Conservation (phyloP, 1,139 yeast species). For the Arxiozyma telluris region DNA sequence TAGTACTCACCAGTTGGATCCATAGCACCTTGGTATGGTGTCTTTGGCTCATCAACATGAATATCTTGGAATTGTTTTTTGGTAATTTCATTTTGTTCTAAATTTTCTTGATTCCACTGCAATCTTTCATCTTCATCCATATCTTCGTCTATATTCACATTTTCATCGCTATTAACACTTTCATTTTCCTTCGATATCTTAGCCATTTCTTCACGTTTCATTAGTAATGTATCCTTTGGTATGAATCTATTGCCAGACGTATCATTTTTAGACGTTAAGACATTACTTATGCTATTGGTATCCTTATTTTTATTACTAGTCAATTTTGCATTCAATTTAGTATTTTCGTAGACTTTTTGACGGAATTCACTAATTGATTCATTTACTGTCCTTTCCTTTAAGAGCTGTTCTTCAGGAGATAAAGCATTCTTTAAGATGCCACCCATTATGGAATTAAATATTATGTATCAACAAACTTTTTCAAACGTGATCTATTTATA, state of each 20-base stretch:
- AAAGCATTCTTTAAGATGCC: slow-evolving; percentile 36
- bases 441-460: slow-evolving; percentile 23
- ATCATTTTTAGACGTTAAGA: not conserved
- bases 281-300: not conserved
- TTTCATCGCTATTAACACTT: not conserved
- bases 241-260: not conserved
- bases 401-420: slow-evolving; percentile 16
- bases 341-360: slow-evolving; percentile 41
- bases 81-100: slow-evolving; percentile 48
- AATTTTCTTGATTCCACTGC: slow-evolving; percentile 64
- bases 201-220: slow-evolving; percentile 16
- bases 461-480: not conserved
- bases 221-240: slow-evolving; percentile 26
- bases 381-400: not conserved
- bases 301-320: slow-evolving; percentile 14
- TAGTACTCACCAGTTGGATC: slow-evolving; percentile 81
- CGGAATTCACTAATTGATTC: slow-evolving; percentile 36
- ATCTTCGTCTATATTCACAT: not conserved
- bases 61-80: slow-evolving; percentile 34
- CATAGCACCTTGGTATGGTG: slow-evolving; percentile 92
- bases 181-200: slow-evolving; percentile 4
- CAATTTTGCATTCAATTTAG: slow-evolving; percentile 38
- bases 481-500: not conserved
- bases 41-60: slow-evolving; percentile 85
- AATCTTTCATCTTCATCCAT: slow-evolving; percentile 37